phyloP scores from a whole-genome alignment of 2,329 filamentous ascomycete species.

The Fusarium musae region DNA sequence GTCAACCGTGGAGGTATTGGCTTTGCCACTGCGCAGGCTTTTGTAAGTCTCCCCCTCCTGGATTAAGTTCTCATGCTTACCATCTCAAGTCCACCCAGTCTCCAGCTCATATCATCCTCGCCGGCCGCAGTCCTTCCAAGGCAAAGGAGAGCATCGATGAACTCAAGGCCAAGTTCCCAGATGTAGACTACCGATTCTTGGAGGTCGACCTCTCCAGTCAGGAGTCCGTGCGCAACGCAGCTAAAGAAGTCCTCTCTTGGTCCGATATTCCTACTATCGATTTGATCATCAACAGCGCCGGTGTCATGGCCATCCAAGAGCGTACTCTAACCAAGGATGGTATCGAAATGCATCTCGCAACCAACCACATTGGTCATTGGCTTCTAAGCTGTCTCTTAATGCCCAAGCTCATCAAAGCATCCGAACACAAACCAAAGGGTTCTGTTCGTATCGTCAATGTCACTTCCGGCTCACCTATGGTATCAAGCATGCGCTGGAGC shows the following conservation, averaged over 20 bases:
- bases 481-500: constrained; percentile 8
- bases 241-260: neutral
- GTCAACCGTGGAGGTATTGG: constrained; percentile 1
- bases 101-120: neutral
- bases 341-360: constrained; percentile 7
- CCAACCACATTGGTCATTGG: constrained; percentile 17
- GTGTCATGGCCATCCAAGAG: neutral
- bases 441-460: constrained; percentile 8
- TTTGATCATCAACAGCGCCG: neutral
- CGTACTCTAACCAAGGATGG: neutral
- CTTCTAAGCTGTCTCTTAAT: neutral
- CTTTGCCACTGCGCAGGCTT: neutral
- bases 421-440: neutral
- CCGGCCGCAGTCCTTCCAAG: neutral
- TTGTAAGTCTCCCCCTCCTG: neutral
- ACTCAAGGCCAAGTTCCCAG: neutral
- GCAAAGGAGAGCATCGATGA: neutral
- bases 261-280: neutral
- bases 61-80: rapidly evolving
- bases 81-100: neutral
- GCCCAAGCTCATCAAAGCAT: constrained; percentile 7
- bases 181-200: neutral
- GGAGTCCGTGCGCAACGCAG: rapidly evolving
- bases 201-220: constrained; percentile 1
- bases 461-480: neutral